Evolutionary conservation across 2,329 filamentous ascomycete species (phyloP).

Genomic region (Coniochaeta prunicola): DNA sequence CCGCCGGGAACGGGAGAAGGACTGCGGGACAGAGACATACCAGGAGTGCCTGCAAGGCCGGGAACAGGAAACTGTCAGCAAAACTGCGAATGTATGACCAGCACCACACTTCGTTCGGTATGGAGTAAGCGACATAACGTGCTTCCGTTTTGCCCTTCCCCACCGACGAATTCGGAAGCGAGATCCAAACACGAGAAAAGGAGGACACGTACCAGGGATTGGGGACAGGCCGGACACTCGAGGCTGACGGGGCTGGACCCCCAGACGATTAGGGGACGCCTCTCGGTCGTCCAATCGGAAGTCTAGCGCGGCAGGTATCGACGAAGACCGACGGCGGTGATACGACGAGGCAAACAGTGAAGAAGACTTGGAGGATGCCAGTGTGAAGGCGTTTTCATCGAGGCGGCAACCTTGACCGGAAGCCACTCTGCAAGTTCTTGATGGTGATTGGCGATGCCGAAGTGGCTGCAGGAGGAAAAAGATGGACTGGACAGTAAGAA

Average conservation of each 20-base stretch:
- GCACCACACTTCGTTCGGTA: neutral
- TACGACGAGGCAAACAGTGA: conserved; percentile 35
- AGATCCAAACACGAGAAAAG: conserved; percentile 5
- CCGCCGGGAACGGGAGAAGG: conserved; percentile 78
- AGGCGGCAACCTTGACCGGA: conserved; percentile 9
- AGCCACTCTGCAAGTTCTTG: conserved; percentile 8
- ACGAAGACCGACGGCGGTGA: conserved; percentile 32
- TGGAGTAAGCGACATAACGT: neutral
- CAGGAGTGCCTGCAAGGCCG: conserved; percentile 41
- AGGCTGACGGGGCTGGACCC: conserved; percentile 29
- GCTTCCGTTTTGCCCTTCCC: neutral
- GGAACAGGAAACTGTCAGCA: conserved; percentile 1
- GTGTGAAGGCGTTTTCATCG: conserved; percentile 25
- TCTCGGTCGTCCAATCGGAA: conserved; percentile 23
- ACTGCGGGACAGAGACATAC: conserved; percentile 82
- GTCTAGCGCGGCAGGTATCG: conserved; percentile 16
- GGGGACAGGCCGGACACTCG: conserved; percentile 46
- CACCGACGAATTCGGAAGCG: neutral
- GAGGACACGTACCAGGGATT: conserved; percentile 44
- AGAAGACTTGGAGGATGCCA: conserved; percentile 44
- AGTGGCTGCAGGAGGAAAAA: neutral
- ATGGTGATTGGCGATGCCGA: neutral
- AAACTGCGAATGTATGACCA: neutral
- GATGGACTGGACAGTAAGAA: neutral
- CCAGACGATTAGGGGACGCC: conserved; percentile 25